These are phyloP conservation scores for Calvatia gigantea DNA, from an alignment of 768 basidiomycete species.

Conservation along the genomic window DNA sequence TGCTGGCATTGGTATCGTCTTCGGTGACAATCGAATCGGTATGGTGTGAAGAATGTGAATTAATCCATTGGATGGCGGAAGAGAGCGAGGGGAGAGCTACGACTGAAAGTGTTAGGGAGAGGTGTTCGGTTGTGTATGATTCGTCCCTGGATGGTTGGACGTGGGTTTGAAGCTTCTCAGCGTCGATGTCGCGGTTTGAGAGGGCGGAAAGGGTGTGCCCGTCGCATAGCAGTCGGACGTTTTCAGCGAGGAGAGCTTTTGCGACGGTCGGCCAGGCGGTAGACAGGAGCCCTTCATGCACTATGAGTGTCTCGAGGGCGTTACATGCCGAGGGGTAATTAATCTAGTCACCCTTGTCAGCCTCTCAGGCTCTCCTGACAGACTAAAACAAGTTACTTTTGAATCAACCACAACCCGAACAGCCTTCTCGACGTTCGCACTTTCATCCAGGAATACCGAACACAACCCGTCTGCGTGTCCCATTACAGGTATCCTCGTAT, in stretches of 20 bases:
- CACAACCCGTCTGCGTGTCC: constrained; percentile 98
- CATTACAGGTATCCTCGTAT: constrained; percentile 95
- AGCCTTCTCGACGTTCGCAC: constrained; percentile 77
- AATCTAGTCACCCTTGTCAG: constrained; percentile 41
- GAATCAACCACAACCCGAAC: constrained; percentile 82
- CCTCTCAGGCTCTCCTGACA: neutral
- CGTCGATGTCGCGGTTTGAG: constrained; percentile 24
- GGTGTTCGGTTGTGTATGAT: constrained; percentile 86
- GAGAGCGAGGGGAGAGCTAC: constrained; percentile 65
- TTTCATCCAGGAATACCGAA: constrained; percentile 82
- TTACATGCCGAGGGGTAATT: constrained; percentile 98
- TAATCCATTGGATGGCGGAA: constrained; percentile 85
- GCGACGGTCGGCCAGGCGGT: constrained; percentile 85
- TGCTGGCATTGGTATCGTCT: constrained; percentile 53
- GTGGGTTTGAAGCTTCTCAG: constrained; percentile 39
- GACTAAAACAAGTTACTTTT: constrained; percentile 54
- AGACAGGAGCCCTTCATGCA: constrained; percentile 70
- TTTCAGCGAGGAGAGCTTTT: constrained; percentile 57
- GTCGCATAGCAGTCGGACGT: constrained; percentile 83
- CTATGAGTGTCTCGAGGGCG: constrained; percentile 81
- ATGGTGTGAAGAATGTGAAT: constrained; percentile 90
- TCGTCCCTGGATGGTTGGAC: constrained; percentile 50
- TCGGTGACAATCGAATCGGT: constrained; percentile 94
- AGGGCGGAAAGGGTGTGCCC: constrained; percentile 56
- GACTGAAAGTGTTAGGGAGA: constrained; percentile 82